A percentile compares a stretch with the other conserved stretches of the same genome.
Conservation (phyloP, 148 eudicot species). For the Fagopyrum esculentum region DNA sequence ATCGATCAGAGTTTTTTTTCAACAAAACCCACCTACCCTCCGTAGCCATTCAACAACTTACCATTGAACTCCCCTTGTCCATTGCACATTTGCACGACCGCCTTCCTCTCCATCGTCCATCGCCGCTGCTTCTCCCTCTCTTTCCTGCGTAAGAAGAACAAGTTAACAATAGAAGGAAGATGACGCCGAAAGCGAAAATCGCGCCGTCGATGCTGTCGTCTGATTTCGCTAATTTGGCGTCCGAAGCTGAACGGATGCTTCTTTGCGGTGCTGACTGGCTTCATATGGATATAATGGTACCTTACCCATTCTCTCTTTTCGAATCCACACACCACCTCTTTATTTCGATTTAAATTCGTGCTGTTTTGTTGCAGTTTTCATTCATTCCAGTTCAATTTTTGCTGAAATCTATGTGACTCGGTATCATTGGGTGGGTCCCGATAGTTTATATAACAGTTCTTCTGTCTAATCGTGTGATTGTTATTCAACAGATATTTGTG, state of each 20-base stretch:
- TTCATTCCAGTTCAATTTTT: not conserved
- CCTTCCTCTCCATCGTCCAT: not conserved
- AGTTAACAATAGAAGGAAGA: not conserved
- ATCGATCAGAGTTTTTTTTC: not conserved
- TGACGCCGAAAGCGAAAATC: slow-evolving; percentile 55
- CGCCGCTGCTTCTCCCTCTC: not conserved
- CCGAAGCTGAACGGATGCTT: slow-evolving; percentile 90
- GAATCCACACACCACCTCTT: not conserved
- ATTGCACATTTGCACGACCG: not conserved
- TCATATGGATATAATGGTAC: slow-evolving; percentile 98
- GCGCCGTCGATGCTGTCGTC: slow-evolving; percentile 97
- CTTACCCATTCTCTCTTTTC: not conserved
- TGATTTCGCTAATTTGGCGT: slow-evolving; percentile 91
- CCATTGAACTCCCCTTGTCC: not conserved
- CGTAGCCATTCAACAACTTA: not conserved
- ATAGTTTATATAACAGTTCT: not conserved
- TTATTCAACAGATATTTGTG: not conserved
- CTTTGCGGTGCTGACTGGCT: slow-evolving; percentile 94
- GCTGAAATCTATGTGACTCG: not conserved
- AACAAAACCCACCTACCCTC: not conserved
- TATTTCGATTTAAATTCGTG: not conserved
- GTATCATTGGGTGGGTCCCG: not conserved
- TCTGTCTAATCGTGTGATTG: not conserved
- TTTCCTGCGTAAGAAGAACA: not conserved
- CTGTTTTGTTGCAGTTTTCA: not conserved